Evolutionary conservation across 2,329 filamentous ascomycete genomes (phyloP).

Genomic region (Alternaria conjuncta): DNA sequence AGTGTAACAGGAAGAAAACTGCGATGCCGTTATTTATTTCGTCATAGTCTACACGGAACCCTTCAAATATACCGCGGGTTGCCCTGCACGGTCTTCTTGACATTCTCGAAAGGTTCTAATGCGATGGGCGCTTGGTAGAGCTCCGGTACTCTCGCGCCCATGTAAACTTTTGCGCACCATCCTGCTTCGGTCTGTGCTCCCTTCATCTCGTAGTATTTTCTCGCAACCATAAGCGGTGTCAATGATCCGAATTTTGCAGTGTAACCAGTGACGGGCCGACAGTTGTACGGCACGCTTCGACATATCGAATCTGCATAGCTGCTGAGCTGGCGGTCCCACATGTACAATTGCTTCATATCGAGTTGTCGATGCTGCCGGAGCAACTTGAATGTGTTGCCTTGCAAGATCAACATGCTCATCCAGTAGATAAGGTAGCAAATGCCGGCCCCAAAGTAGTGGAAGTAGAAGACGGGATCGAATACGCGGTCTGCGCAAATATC

Average conservation of each 20-base stretch:
- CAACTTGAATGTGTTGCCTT: constrained; percentile 43
- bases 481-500: constrained; percentile 32
- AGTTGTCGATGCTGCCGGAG: constrained; percentile 32
- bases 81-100: constrained; percentile 34
- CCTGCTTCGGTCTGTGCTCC: constrained; percentile 30
- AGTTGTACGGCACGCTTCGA: constrained; percentile 41
- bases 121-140: constrained; percentile 36
- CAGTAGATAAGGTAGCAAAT: constrained; percentile 47
- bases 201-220: constrained; percentile 43
- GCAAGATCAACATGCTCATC: constrained; percentile 47
- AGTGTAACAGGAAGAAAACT: not conserved
- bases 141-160: constrained; percentile 37
- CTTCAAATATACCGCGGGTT: constrained; percentile 30
- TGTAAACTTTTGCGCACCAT: constrained; percentile 43
- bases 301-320: constrained; percentile 43
- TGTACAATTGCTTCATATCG: constrained; percentile 36
- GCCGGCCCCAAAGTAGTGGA: constrained; percentile 40
- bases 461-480: constrained; percentile 40
- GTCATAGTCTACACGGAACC: not conserved
- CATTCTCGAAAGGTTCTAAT: constrained; percentile 35
- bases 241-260: constrained; percentile 42
- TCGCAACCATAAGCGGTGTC: constrained; percentile 44
- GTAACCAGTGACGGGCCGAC: constrained; percentile 36
- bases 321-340: constrained; percentile 42
- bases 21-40: not conserved